A percentile compares a stretch with the other conserved stretches of the same genome.
These are phyloP conservation scores for Apophysomyces variabilis DNA, from an alignment of 371 early-diverging fungal species.

Conservation along the genomic window DNA sequence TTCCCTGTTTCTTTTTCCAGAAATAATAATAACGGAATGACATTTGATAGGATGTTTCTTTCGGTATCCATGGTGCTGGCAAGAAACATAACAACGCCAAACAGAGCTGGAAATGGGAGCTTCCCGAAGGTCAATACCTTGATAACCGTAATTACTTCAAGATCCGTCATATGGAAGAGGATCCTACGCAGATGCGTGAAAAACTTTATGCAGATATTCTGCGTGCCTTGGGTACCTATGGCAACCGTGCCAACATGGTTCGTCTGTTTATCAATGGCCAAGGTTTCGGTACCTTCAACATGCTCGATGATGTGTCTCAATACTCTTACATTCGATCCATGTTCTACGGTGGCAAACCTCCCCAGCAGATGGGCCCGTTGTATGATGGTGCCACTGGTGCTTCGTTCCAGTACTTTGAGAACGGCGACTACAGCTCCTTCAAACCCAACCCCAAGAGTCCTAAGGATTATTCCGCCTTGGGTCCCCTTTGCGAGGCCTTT, in stretches of 20 bases:
- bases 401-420: constrained; percentile 33
- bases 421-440: constrained; percentile 37
- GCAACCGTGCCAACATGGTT: constrained; percentile 56
- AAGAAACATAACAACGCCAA: constrained; percentile 60
- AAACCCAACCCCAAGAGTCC: constrained; percentile 42
- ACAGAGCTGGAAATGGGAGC: constrained; percentile 56
- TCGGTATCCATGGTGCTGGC: constrained; percentile 60
- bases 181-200: constrained; percentile 67
- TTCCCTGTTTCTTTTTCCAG: background rate
- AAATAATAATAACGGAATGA: background rate
- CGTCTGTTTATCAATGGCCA: constrained; percentile 59
- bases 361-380: constrained; percentile 50
- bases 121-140: constrained; percentile 35
- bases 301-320: constrained; percentile 53
- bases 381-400: constrained; percentile 63
- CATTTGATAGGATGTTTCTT: constrained; percentile 29
- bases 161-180: constrained; percentile 62
- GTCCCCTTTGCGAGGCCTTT: constrained; percentile 44
- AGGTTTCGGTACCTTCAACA: constrained; percentile 58
- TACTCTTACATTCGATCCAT: constrained; percentile 56
- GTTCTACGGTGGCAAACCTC: constrained; percentile 53
- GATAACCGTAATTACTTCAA: constrained; percentile 57
- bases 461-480: constrained; percentile 36
- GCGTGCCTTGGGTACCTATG: constrained; percentile 58
- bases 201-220: constrained; percentile 60